Base-by-base conservation (phyloP, 116 monocot genomes). In the Zostera marina region DNA sequence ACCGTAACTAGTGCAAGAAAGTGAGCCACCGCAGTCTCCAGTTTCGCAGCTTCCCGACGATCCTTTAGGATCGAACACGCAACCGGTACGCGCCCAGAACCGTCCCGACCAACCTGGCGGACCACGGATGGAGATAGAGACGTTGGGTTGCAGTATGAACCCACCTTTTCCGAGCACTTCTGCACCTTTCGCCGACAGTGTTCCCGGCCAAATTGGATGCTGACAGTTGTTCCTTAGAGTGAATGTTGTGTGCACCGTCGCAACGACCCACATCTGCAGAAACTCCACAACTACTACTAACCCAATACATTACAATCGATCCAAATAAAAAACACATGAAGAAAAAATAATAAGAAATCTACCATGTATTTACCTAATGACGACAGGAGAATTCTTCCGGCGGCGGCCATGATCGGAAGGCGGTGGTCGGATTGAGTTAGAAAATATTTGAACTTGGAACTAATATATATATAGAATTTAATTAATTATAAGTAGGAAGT, bases 41-140 rank as follows among this genome's bases (percentile, higher is more conserved):
- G 88, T 83, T 17, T 56, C 44, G 67, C 83, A 88, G 24, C 41
- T 47, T 14, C 63, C 61, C 17, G 39, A 17, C 46, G 22, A 19
- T 10, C 66, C 61, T 52, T 72, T 53, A 16, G 66, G 13, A 38
- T 41, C 22, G 67, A 79, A 73, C 58, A 57, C 42, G 73, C 88
- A 83, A 51, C 44, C 59, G 6, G 88, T 88, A 23, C 88, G 80
- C 20, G 78, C 88, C 88, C 88, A 88, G 59, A 88, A 66, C 17
- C 88, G 77, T 63, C 88, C 88, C 3, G 80, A 74, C 88, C 88
- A 88, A 10, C 79, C 79, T 0, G 67, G 52, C 0, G 83, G 77
- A 26, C 80, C 88, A 0, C 65, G 3, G 59, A 88, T 57, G 64
- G 83, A 51, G 61, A 44, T 23, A 67, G 64, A 46, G 53, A 55